These are phyloP conservation scores for Otatea glauca DNA, from an alignment of 176 grass and related monocot species.

Conservation along the genomic window DNA sequence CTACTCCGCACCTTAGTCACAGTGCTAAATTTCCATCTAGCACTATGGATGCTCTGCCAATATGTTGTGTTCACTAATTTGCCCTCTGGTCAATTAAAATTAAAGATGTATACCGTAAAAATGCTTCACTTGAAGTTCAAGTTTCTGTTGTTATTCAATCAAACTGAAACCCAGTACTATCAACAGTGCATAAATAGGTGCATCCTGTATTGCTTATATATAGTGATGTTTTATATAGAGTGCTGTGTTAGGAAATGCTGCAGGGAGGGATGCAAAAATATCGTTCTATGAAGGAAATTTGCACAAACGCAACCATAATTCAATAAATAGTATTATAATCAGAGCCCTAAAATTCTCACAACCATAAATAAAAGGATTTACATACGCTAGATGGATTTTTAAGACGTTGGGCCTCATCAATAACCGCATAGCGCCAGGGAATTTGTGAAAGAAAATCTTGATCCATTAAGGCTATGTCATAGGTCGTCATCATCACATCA, in stretches of 20 bases:
- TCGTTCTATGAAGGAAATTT: not conserved
- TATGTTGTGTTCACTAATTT: slow-evolving; percentile 1
- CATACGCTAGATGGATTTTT: slow-evolving; percentile 88
- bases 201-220: not conserved
- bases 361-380: not conserved
- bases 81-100: not conserved
- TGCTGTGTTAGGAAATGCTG: not conserved
- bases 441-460: slow-evolving; percentile 92
- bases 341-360: not conserved
- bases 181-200: not conserved
- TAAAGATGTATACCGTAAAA: not conserved
- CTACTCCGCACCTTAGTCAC: not conserved
- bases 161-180: slow-evolving; percentile 16
- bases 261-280: not conserved
- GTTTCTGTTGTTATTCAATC: not conserved
- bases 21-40: not conserved
- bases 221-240: not conserved
- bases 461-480: slow-evolving; percentile 90
- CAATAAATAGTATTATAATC: slow-evolving; percentile 4
- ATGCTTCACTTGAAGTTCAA: not conserved
- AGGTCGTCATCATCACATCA: slow-evolving; percentile 81
- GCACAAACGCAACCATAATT: not conserved
- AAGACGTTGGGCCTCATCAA: slow-evolving; percentile 90
- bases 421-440: slow-evolving; percentile 71
- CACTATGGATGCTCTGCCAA: slow-evolving; percentile 11